A percentile compares a stretch with the other conserved stretches of the same genome.
phyloP scores from a whole-genome alignment of 495 filamentous ascomycete species.

The Penicillium parvum region DNA sequence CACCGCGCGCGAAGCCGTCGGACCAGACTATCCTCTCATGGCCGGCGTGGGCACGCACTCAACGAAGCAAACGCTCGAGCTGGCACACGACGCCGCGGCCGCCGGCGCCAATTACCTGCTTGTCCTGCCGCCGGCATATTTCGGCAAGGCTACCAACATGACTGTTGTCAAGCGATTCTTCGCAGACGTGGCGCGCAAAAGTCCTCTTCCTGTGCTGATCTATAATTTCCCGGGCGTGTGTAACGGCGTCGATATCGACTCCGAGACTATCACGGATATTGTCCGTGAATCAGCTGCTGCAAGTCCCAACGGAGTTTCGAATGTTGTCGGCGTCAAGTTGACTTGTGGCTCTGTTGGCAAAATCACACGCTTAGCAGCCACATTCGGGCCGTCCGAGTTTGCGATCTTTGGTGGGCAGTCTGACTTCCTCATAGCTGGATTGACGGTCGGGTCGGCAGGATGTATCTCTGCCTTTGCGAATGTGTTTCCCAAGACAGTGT shows the following conservation, averaged over 20 bases:
- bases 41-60: slow-evolving; percentile 61
- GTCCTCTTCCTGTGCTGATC: slow-evolving; percentile 54
- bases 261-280: slow-evolving; percentile 52
- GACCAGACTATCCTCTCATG: slow-evolving; percentile 52
- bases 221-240: slow-evolving; percentile 71
- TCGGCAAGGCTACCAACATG: slow-evolving; percentile 53
- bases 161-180: slow-evolving; percentile 58
- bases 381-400: slow-evolving; percentile 49
- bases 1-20: slow-evolving; percentile 48
- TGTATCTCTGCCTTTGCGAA: slow-evolving; percentile 66
- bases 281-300: slow-evolving; percentile 32
- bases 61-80: slow-evolving; percentile 56
- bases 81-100: slow-evolving; percentile 49
- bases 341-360: slow-evolving; percentile 64
- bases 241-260: slow-evolving; percentile 65
- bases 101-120: slow-evolving; percentile 58
- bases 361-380: slow-evolving; percentile 50
- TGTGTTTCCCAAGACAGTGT: slow-evolving; percentile 55
- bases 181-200: slow-evolving; percentile 46
- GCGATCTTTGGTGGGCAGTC: slow-evolving; percentile 61
- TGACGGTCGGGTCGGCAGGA: slow-evolving; percentile 53
- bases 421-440: slow-evolving; percentile 60
- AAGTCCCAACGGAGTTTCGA: slow-evolving; percentile 39
- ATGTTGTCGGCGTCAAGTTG: slow-evolving; percentile 59
- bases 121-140: slow-evolving; percentile 60